phyloP scores from a whole-genome alignment of 1,284 basidiomycete genomes.

The Fomitopsis betulina region DNA sequence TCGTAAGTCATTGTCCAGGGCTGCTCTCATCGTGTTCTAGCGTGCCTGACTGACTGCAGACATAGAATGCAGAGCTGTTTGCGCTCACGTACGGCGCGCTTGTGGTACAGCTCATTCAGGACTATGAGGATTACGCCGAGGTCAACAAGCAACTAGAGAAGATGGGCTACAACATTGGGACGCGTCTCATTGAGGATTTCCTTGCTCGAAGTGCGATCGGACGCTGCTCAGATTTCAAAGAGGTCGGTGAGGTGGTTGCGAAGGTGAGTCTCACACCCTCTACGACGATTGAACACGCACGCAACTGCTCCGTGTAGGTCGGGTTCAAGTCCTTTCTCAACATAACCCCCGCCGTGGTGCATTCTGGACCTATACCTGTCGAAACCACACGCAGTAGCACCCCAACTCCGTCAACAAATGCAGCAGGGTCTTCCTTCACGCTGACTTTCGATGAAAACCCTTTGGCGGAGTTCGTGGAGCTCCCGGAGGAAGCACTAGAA shows the following conservation, averaged over 20 bases:
- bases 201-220: constrained; percentile 85
- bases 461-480: constrained; percentile 93
- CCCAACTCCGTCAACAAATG: constrained; percentile 30
- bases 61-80: constrained; percentile 94
- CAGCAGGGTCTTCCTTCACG: constrained; percentile 61
- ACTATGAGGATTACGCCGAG: constrained; percentile 96
- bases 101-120: constrained; percentile 97
- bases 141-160: constrained; percentile 82
- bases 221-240: constrained; percentile 86
- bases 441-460: constrained; percentile 95
- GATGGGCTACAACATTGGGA: constrained; percentile 99
- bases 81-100: constrained; percentile 96
- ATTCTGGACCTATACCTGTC: constrained; percentile 49
- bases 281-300: background rate
- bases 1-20: constrained; percentile 46
- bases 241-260: constrained; percentile 90
- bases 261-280: constrained; percentile 51
- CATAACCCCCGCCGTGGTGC: constrained; percentile 81
- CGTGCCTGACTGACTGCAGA: constrained; percentile 17
- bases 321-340: constrained; percentile 99
- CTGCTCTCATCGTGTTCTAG: background rate
- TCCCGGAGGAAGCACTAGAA: constrained; percentile 89
- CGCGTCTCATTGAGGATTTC: constrained; percentile 95
- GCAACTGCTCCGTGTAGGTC: constrained; percentile 49
- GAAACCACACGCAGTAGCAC: constrained; percentile 41